A percentile compares a stretch with the other conserved stretches of the same genome.
Evolutionary conservation across 2,329 filamentous ascomycete species (phyloP).

Genomic region (Niveomyces coronatus): DNA sequence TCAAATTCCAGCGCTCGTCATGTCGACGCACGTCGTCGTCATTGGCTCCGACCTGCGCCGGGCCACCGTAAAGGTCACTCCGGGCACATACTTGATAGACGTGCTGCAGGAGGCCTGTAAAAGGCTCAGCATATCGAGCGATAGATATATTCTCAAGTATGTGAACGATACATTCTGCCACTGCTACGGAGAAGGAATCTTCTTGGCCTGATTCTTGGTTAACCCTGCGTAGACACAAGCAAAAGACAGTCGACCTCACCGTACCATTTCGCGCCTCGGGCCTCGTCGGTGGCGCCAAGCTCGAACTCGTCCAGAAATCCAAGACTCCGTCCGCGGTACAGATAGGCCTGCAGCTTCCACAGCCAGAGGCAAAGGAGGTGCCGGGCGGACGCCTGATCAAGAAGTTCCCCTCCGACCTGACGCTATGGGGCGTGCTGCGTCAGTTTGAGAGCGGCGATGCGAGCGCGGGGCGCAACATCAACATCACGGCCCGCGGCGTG

Average conservation of each 20-base stretch:
- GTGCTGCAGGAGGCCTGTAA: constrained; percentile 78
- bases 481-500: constrained; percentile 76
- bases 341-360: constrained; percentile 77
- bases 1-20: too few species aligned
- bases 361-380: constrained; percentile 52
- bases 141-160: constrained; percentile 74
- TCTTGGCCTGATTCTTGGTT: too few species aligned
- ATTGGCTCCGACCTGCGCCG: constrained; percentile 71
- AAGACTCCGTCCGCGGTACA: constrained; percentile 78
- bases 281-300: constrained; percentile 74
- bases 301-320: constrained; percentile 82
- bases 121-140: constrained; percentile 64
- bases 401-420: constrained; percentile 80
- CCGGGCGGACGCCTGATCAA: constrained; percentile 62
- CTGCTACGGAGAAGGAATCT: too few species aligned
- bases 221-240: constrained; percentile 62
- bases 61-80: constrained; percentile 72
- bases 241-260: constrained; percentile 78
- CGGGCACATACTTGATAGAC: constrained; percentile 71
- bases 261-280: constrained; percentile 75
- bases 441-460: constrained; percentile 74
- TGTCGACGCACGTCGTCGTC: constrained; percentile 84
- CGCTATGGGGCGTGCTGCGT: constrained; percentile 80
- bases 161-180: too few species aligned
- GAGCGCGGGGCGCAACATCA: constrained; percentile 51